Percentiles rank a stretch among this genome's conserved stretches.
phyloP scores from a whole-genome alignment of 2,329 filamentous ascomycete species.

The Penicillium sp. region DNA sequence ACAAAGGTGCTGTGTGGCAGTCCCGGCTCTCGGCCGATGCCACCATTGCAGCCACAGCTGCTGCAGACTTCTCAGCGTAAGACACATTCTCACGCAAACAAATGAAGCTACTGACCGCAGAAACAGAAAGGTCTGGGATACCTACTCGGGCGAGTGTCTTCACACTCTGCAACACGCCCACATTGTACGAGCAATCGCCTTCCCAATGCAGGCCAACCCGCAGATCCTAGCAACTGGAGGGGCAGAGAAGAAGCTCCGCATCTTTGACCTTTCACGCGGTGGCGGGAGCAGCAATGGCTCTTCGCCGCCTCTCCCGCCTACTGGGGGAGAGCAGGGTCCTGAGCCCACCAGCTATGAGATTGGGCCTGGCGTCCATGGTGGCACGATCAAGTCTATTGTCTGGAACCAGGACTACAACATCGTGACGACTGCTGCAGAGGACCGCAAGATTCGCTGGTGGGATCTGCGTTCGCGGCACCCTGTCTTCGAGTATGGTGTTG shows the following conservation, averaged over 20 bases:
- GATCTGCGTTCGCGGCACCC: conserved; percentile 75
- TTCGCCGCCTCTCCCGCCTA: conserved; percentile 39
- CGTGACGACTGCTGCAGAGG: conserved; percentile 83
- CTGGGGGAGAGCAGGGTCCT: conserved; percentile 29
- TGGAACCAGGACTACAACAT: conserved; percentile 89
- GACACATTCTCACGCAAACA: conserved; percentile 30
- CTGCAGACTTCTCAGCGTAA: conserved; percentile 92
- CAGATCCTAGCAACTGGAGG: conserved; percentile 85
- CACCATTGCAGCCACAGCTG: conserved; percentile 83
- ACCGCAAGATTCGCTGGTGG: conserved; percentile 93
- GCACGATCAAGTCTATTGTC: conserved; percentile 92
- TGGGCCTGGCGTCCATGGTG: conserved; percentile 75
- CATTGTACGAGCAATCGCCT: conserved; percentile 91
- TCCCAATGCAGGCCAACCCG: conserved; percentile 75
- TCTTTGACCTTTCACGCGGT: conserved; percentile 75
- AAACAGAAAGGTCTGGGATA: conserved; percentile 92
- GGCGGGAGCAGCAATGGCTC: conserved; percentile 36
- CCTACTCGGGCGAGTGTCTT: conserved; percentile 84
- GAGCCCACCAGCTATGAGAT: conserved; percentile 75
- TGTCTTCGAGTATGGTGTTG: conserved; percentile 73
- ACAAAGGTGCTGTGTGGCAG: conserved; percentile 98
- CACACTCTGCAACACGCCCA: conserved; percentile 88
- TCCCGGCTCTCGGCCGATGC: conserved; percentile 86
- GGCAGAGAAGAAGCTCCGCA: conserved; percentile 91
- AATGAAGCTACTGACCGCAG: conserved; percentile 28